Evolutionary conservation across 1,284 basidiomycete species (phyloP).

Genomic region (Cutaneotrichosporon sp.): DNA sequence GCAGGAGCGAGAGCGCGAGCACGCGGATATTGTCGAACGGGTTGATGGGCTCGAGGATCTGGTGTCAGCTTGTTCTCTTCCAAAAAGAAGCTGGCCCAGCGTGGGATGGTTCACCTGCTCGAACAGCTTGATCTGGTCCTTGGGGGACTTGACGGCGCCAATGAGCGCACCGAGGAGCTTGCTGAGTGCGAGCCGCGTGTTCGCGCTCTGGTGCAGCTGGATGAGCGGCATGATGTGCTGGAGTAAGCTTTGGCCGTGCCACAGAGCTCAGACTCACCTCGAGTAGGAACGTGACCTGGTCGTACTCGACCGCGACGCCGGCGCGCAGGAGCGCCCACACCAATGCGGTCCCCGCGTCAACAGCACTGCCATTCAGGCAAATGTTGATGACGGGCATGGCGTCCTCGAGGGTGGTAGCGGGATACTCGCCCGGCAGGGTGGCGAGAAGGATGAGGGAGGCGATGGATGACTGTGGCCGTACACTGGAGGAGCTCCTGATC

Average conservation of each 20-base stretch:
- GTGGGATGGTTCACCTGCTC: too few relatives aligned
- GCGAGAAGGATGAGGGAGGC: constrained; percentile 36
- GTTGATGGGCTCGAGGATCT: constrained; percentile 44
- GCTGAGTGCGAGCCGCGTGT: constrained; percentile 33
- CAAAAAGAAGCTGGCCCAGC: too few relatives aligned
- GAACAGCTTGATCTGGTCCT: constrained; percentile 32
- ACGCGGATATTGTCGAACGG: constrained; percentile 44
- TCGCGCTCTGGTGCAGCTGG: constrained; percentile 29
- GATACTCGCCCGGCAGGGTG: constrained; percentile 15
- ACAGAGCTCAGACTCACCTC: constrained; percentile 31
- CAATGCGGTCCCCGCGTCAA: constrained; percentile 33
- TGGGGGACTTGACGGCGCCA: constrained; percentile 12
- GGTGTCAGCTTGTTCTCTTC: too few relatives aligned
- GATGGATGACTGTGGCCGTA: constrained; percentile 30
- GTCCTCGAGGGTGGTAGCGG: constrained; percentile 23
- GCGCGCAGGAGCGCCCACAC: constrained; percentile 26
- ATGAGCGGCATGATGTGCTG: constrained; percentile 40
- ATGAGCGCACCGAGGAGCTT: constrained; percentile 40
- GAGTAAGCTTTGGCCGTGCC: neutral
- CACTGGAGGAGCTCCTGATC: constrained; percentile 20
- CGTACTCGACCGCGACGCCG: constrained; percentile 23
- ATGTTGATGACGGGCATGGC: constrained; percentile 35
- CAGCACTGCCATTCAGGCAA: constrained; percentile 21
- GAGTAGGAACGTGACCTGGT: constrained; percentile 36
- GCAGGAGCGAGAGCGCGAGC: constrained; percentile 34